Evolutionary conservation across 257 asterid species (phyloP), one percentile per base, ranked within the genome.

Genomic region (Solanum appendiculatum): DNA sequence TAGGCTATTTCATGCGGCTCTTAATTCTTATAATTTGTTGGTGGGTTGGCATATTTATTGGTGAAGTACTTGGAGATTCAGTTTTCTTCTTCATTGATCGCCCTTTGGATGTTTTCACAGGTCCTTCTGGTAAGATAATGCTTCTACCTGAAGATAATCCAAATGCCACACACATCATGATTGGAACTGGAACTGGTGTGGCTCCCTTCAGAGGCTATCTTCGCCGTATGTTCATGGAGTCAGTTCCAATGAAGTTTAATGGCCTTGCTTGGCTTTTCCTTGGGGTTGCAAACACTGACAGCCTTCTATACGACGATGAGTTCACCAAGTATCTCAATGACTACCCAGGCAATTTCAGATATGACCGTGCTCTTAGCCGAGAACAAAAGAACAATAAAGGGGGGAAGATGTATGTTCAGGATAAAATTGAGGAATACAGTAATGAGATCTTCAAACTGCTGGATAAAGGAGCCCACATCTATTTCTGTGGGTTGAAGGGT

Each of bases 241-340:
- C 93, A 3, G 93, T 97, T 40, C 96, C 99, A n/a, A 89, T 87
- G 92, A 94, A 95, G 91, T 97, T 95, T 63, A 87, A 88, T 31
- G 99, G 99, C 86, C 96, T 95, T 21, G 98, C 98, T 72, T 97
- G 99, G 99, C 99, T 97, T 87, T 97, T 97, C 94, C 98, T 95
- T 63, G 99, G 99, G 80, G 99, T 97, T 68, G 99, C 99, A 64
- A 97, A 95, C 90, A 88, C 39, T 11, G 99, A 97, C 82, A 97
- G 98, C 86, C 99, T 97, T 69, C 93, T 97, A 20, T 97, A 97
- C 21, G 96, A 97, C 3, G 97, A 94, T 0, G 99, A 97, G 88
- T 97, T 95, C 95, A 90, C 95, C 85, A 87, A 93, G 84, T 97
- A 97, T 86, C 94, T 94, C 25, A 29, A 69, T 75, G 97, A 94